Percentiles rank a stretch among this genome's conserved stretches.
These are phyloP conservation scores for Brassica napus DNA, from an alignment of 345 rosid species.

Conservation along the genomic window DNA sequence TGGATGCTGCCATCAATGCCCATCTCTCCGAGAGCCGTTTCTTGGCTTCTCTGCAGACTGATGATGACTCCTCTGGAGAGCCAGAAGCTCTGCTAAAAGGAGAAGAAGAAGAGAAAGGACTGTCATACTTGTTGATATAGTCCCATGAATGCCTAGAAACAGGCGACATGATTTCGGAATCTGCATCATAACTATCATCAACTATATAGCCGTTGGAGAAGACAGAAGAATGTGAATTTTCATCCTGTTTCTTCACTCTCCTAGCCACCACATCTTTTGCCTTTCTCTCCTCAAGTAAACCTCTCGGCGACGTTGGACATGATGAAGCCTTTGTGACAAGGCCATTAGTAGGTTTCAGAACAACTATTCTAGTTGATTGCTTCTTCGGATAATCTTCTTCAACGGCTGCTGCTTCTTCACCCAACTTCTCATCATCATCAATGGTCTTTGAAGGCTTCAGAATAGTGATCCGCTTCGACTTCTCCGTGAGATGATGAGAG, in stretches of 20 bases:
- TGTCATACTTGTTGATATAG: slow-evolving; percentile 62
- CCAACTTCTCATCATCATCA: slow-evolving; percentile 42
- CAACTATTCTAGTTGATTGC: slow-evolving; percentile 71
- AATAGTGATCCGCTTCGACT: slow-evolving; percentile 72
- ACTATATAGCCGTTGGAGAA: slow-evolving; percentile 72
- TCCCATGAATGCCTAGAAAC: slow-evolving; percentile 89
- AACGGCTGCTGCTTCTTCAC: slow-evolving; percentile 35
- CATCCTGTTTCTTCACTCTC: slow-evolving; percentile 49
- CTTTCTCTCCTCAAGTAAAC: slow-evolving; percentile 48
- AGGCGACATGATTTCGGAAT: slow-evolving; percentile 79
- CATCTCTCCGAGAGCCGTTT: slow-evolving; percentile 87
- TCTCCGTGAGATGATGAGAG: slow-evolving; percentile 56
- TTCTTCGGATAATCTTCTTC: slow-evolving; percentile 55
- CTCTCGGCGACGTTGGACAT: slow-evolving; percentile 54
- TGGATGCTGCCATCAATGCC: slow-evolving; percentile 71
- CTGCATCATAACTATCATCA: slow-evolving; percentile 79
- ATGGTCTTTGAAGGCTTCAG: slow-evolving; percentile 71
- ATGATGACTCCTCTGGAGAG: slow-evolving; percentile 96
- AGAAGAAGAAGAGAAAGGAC: slow-evolving; percentile 59
- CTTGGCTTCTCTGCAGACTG: slow-evolving; percentile 59
- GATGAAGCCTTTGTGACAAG: slow-evolving; percentile 51
- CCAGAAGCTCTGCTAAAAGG: slow-evolving; percentile 74
- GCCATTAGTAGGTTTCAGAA: slow-evolving; percentile 66
- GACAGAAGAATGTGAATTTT: slow-evolving; percentile 66
- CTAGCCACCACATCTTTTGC: slow-evolving; percentile 56